A percentile compares a stretch with the other conserved stretches of the same genome.
Evolutionary conservation across 2,329 filamentous ascomycete species (phyloP).

Genomic region (Aspergillus tamarii): DNA sequence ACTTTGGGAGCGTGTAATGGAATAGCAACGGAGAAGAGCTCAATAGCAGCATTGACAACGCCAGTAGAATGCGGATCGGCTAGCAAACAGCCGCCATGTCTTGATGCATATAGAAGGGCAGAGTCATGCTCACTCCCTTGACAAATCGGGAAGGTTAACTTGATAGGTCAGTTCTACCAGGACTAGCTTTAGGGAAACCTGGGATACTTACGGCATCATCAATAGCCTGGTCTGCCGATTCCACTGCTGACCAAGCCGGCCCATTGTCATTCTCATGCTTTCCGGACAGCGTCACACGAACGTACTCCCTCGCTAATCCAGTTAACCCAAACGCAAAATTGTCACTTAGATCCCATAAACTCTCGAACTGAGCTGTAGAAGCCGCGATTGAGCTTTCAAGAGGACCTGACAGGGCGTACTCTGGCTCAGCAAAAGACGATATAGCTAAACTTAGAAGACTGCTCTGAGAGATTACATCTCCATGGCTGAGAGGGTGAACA

Average conservation of each 20-base stretch:
- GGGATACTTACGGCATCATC: slow-evolving; percentile 45
- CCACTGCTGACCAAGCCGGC: slow-evolving; percentile 42
- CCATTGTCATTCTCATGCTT: slow-evolving; percentile 66
- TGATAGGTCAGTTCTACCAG: slow-evolving; percentile 17
- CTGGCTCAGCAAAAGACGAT: slow-evolving; percentile 89
- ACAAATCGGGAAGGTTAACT: slow-evolving; percentile 67
- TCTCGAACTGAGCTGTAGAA: slow-evolving; percentile 86
- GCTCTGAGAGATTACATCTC: slow-evolving; percentile 84
- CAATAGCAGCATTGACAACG: slow-evolving; percentile 91
- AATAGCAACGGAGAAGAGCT: slow-evolving; percentile 88
- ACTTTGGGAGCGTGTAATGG: slow-evolving; percentile 88
- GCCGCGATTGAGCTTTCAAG: slow-evolving; percentile 90
- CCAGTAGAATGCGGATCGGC: slow-evolving; percentile 87
- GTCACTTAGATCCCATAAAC: slow-evolving; percentile 91
- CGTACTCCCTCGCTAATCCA: slow-evolving; percentile 77
- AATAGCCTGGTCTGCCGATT: slow-evolving; percentile 42
- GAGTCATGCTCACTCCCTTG: slow-evolving; percentile 89
- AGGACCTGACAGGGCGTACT: slow-evolving; percentile 70
- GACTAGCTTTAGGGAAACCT: not conserved
- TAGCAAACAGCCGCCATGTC: slow-evolving; percentile 51
- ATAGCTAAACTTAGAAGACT: slow-evolving; percentile 89
- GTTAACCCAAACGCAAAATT: slow-evolving; percentile 95
- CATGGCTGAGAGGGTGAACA: slow-evolving; percentile 80
- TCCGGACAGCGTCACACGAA: slow-evolving; percentile 70
- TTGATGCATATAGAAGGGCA: slow-evolving; percentile 70